phyloP scores from a whole-genome alignment of 2,329 filamentous ascomycete genomes.

The Fusarium albosuccineum region DNA sequence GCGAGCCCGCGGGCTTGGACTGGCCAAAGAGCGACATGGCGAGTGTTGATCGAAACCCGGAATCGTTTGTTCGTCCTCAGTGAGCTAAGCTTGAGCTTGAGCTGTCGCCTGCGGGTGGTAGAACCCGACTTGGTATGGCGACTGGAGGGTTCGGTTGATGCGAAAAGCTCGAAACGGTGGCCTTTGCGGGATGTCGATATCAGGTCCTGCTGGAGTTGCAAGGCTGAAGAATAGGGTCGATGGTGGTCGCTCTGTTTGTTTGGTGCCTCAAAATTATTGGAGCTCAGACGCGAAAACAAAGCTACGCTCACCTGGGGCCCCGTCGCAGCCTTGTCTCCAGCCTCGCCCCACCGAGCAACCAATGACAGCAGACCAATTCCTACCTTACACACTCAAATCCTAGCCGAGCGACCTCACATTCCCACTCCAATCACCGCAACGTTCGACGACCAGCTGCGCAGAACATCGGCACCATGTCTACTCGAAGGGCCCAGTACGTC shows the following conservation, averaged over 20 bases:
- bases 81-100: constrained; percentile 34
- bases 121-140: constrained; percentile 3
- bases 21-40: constrained; percentile 58
- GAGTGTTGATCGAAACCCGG: constrained; percentile 21
- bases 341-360: constrained; percentile 50
- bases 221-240: constrained; percentile 34
- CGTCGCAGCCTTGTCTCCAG: constrained; percentile 40
- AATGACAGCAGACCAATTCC: constrained; percentile 57
- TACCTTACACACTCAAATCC: constrained; percentile 56
- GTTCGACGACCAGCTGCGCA: constrained; percentile 46
- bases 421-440: constrained; percentile 46
- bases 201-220: constrained; percentile 9
- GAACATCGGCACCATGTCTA: constrained; percentile 55
- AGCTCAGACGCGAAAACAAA: constrained; percentile 49
- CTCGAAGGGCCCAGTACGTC: constrained; percentile 59
- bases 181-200: constrained; percentile 3
- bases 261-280: constrained; percentile 46
- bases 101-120: constrained; percentile 25
- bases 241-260: constrained; percentile 40
- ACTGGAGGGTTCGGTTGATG: neutral
- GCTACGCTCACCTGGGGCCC: constrained; percentile 28
- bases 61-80: constrained; percentile 25
- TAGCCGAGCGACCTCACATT: constrained; percentile 47
- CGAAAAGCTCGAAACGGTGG: neutral
- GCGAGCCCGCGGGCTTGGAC: constrained; percentile 48